Base-by-base conservation (phyloP, 306 rosid genomes). In the Vigna nakashimae region DNA sequence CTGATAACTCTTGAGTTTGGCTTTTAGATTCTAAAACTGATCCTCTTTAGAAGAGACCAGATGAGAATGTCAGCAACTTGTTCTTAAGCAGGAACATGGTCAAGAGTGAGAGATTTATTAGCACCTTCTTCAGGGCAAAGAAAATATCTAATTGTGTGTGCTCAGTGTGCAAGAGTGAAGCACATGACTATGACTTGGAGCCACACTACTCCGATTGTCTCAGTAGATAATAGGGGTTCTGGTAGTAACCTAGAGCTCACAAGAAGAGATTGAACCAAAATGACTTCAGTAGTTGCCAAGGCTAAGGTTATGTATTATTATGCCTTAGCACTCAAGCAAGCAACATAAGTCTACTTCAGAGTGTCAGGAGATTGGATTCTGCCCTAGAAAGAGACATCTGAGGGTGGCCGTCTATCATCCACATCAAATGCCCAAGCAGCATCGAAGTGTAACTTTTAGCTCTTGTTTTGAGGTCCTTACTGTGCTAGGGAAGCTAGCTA, bases 401-500 rank as follows among this genome's bases (percentile, higher is more conserved):
- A 12, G 16, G 16, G 13, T 11, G 15, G 5, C 50, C 1, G 11
- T 42, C 46, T 42, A 42, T 42, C 50, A 11, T 46, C 16, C 15
- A 46, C 50, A 46, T 46, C 50, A 46, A 3, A 46, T 11, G 50
- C 50, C 16, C 50, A 46, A 13, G 4, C 16, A 46, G 16, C 50
- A 46, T 46, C 1, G 16, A 24, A 65, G 32, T 65, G 57, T 53
- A 28, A 57, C 30, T 49, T 42, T 64, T 64, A 50, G 64, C 59
- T 64, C 34, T 60, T 63, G 46, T 9, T 63, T 49, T 52, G 6
- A 71, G 17, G 58, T 42, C 49, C 65, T 57, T 64, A 64, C 14
- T n/a, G 14, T 63, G 40, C 38, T 49, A 59, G 34, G 66, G 68
- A 62, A 73, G 57, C 73, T 59, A 53, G 65, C 65, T 9, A 36